Base-by-base conservation (phyloP, 2,329 filamentous ascomycete species). In the Alternaria brassicae region DNA sequence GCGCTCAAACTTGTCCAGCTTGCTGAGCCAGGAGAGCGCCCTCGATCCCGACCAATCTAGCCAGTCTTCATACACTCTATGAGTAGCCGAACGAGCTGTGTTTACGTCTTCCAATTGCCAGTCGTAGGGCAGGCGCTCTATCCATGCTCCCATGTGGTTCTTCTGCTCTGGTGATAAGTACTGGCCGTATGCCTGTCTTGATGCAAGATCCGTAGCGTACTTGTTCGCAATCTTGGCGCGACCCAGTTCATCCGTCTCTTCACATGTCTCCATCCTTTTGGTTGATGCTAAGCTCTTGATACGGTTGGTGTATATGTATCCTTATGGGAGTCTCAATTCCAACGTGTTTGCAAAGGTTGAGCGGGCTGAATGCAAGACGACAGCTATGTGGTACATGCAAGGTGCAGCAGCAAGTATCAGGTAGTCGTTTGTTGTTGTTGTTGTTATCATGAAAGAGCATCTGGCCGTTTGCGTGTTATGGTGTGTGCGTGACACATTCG, bases 51-150 rank as follows among this genome's bases (percentile, higher is more conserved):
- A 27, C 53, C 56, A 60, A 25, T 53, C 25, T 13, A 62, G 27
- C 60, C 56, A 62, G 37, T 62, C 56, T 40, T 39, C 15, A 15
- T 56, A 62, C 17, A 60, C 42, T 15, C 2, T 7, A 13, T 17
- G 19, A 13, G 13, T 15, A 17, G 30, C 13, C 12, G 25, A 6
- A 6, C n/a, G 21, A 15, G 45, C 27, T n/a, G 30, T 47, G 17
- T 12, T 30, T 23, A 40, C 39, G 36, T 45, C 40, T 6, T 17
- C n/a, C 2, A 55, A 9, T 3, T 58, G 25, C 34, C 42, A 51
- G 28, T 28, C 17, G 19, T 37, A 36, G 7, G 55, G 34, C 7
- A 45, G 28, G 1, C 37, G 25, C 1, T 56, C 28, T 1, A 51
- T 37, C 59, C 59, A 62, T 3, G 3, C 3, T 13, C 30, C 17